phyloP scores from a whole-genome alignment of 768 basidiomycete genomes.

The Clavaria fumosa region DNA sequence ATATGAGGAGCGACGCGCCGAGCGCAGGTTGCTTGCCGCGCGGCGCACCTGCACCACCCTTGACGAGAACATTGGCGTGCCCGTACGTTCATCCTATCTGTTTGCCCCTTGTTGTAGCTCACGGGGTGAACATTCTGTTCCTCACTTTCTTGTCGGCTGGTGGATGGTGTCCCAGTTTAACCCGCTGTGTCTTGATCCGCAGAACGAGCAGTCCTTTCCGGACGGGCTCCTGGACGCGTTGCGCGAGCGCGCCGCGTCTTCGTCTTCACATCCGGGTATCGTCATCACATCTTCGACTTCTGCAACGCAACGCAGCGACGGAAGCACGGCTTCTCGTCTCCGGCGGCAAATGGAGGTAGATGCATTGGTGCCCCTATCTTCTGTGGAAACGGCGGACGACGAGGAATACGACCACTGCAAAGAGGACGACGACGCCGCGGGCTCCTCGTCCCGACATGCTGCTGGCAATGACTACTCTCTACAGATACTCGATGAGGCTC shows the following conservation, averaged over 20 bases:
- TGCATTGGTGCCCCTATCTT: constrained; percentile 40
- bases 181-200: constrained; percentile 62
- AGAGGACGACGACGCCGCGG: constrained; percentile 18
- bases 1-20: constrained; percentile 63
- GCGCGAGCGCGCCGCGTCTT: constrained; percentile 21
- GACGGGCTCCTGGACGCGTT: constrained; percentile 46
- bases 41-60: constrained; percentile 61
- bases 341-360: constrained; percentile 63
- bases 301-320: constrained; percentile 7
- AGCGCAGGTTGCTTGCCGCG: constrained; percentile 49
- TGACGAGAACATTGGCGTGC: constrained; percentile 57
- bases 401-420: too few relatives aligned
- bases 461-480: constrained; percentile 26
- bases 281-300: constrained; percentile 15
- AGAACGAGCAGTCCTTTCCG: constrained; percentile 50
- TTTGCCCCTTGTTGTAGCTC: too few relatives aligned
- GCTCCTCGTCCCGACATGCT: constrained; percentile 11
- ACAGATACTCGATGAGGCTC: constrained; percentile 50
- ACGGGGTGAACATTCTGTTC: too few relatives aligned
- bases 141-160: too few relatives aligned
- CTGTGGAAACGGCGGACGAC: too few relatives aligned
- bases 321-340: constrained; percentile 31
- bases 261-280: constrained; percentile 7
- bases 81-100: too few relatives aligned
- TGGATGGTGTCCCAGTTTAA: constrained; percentile 80